Evolutionary conservation across 2,329 filamentous ascomycete genomes (phyloP).

Genomic region (Drechslerella dactyloides): DNA sequence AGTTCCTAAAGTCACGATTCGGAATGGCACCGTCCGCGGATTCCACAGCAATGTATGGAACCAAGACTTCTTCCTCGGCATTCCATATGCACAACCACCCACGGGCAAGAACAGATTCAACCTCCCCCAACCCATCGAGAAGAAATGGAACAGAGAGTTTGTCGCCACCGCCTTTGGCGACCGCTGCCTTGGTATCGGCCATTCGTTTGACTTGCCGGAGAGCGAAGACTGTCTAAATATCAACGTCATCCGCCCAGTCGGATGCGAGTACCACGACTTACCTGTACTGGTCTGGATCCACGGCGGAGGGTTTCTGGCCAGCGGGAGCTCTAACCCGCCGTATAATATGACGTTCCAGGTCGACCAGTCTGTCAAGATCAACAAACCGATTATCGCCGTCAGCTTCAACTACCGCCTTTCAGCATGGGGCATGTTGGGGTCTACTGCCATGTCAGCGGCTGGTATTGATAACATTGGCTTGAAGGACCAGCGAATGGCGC

Average conservation of each 20-base stretch:
- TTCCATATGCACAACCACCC: slow-evolving; percentile 67
- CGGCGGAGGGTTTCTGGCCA: slow-evolving; percentile 60
- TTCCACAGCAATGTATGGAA: slow-evolving; percentile 58
- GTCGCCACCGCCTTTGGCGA: slow-evolving; percentile 27
- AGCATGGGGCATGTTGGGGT: slow-evolving; percentile 75
- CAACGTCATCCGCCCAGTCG: slow-evolving; percentile 56
- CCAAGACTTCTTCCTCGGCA: slow-evolving; percentile 64
- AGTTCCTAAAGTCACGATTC: slow-evolving; percentile 18
- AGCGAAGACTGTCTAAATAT: slow-evolving; percentile 57
- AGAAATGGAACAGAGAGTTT: slow-evolving; percentile 51
- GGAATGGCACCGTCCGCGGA: slow-evolving; percentile 63
- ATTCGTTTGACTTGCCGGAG: slow-evolving; percentile 55
- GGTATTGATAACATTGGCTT: slow-evolving; percentile 69
- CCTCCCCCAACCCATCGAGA: slow-evolving; percentile 56
- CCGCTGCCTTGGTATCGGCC: slow-evolving; percentile 55
- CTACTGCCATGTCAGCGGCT: slow-evolving; percentile 65
- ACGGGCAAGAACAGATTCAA: slow-evolving; percentile 62
- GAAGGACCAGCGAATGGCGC: slow-evolving; percentile 73
- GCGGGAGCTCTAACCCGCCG: slow-evolving; percentile 57
- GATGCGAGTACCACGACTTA: slow-evolving; percentile 56
- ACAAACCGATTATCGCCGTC: slow-evolving; percentile 70
- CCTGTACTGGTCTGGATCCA: slow-evolving; percentile 63
- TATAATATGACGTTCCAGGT: slow-evolving; percentile 70
- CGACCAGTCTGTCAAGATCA: slow-evolving; percentile 62
- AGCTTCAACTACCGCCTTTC: slow-evolving; percentile 78